phyloP scores from a whole-genome alignment of 1,139 yeast genomes.

The Taphrina pruni region DNA sequence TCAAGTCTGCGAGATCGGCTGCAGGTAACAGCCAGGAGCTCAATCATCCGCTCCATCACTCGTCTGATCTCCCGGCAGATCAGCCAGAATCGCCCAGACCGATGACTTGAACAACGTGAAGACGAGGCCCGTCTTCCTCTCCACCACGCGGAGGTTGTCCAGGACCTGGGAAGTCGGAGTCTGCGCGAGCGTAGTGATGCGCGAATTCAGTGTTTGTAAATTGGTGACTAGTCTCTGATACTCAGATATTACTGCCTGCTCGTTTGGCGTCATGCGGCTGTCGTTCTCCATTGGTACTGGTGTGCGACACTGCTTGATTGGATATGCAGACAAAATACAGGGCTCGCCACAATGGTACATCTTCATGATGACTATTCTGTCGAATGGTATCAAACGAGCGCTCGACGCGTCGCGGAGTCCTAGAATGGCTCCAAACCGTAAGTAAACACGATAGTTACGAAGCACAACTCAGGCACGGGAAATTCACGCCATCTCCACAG shows the following conservation, averaged over 20 bases:
- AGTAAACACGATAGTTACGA: background rate
- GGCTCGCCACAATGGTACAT: too few relatives aligned
- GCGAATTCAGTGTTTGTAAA: constrained; percentile 45
- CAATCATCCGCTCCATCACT: constrained; percentile 20
- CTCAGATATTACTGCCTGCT: constrained; percentile 34
- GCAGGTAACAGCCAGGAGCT: background rate
- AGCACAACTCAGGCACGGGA: constrained; percentile 11
- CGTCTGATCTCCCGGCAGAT: constrained; percentile 35
- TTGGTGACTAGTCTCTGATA: constrained; percentile 41
- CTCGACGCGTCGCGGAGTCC: constrained; percentile 1
- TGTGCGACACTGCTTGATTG: too few relatives aligned
- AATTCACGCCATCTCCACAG: constrained; percentile 12
- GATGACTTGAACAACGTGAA: constrained; percentile 66
- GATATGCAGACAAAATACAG: too few relatives aligned
- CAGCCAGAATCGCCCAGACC: constrained; percentile 52
- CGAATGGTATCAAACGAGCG: background rate
- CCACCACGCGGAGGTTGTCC: constrained; percentile 60
- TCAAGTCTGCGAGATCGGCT: background rate
- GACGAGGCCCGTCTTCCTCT: constrained; percentile 64
- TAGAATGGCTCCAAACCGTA: too few relatives aligned
- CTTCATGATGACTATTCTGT: too few relatives aligned
- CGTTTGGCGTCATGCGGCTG: constrained; percentile 28
- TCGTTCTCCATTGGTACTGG: constrained; percentile 1
- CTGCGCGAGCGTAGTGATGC: constrained; percentile 45
- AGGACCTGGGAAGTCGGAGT: constrained; percentile 54